A percentile compares a stretch with the other conserved stretches of the same genome.
These are phyloP conservation scores for Ceratobasidium sp. DNA, from an alignment of 1,284 basidiomycete genomes.

Conservation along the genomic window DNA sequence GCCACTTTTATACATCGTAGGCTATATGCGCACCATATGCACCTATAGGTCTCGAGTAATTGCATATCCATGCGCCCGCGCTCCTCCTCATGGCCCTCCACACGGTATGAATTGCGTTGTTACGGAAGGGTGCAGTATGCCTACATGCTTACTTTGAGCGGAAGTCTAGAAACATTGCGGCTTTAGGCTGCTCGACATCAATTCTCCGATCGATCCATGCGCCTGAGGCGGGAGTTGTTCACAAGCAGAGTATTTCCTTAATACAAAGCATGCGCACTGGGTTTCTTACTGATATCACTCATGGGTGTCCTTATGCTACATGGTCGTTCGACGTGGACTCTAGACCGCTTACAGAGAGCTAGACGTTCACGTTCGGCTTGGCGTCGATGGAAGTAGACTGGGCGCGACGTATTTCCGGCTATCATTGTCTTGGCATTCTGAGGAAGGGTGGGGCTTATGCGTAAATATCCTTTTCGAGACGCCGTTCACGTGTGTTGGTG, in stretches of 20 bases:
- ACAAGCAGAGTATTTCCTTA: not conserved
- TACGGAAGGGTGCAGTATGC: not conserved
- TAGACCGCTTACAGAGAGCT: not conserved
- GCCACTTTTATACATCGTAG: not conserved
- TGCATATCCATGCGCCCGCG: too few species aligned
- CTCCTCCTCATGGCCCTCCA: not conserved
- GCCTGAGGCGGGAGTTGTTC: not conserved
- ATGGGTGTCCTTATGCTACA: not conserved
- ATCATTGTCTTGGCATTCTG: constrained; percentile 11
- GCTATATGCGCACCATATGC: not conserved
- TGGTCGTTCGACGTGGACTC: not conserved
- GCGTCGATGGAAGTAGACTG: not conserved
- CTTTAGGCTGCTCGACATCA: not conserved
- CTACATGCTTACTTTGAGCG: not conserved
- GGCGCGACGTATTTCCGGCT: not conserved
- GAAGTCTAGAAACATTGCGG: not conserved
- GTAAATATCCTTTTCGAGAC: too few species aligned
- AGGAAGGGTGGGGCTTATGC: not conserved
- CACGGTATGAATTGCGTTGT: not conserved
- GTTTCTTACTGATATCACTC: not conserved
- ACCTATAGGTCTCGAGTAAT: not conserved
- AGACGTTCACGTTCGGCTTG: not conserved
- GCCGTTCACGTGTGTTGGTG: too few species aligned
- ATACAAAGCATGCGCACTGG: not conserved
- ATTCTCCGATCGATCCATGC: not conserved